phyloP scores from a whole-genome alignment of 2,329 filamentous ascomycete genomes.

The Talaromyces marneffei region DNA sequence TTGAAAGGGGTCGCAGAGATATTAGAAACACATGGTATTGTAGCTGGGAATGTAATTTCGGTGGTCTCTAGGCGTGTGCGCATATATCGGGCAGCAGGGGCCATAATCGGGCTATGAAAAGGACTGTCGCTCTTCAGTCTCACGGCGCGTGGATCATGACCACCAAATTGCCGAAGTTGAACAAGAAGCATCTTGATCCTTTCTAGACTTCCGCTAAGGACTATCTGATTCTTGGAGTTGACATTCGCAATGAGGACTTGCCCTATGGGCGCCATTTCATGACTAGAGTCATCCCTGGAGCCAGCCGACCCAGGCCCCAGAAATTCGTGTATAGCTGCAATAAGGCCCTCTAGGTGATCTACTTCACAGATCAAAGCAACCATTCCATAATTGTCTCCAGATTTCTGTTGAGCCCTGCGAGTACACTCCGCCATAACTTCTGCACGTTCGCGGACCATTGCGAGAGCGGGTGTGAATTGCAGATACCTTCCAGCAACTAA shows the following conservation, averaged over 20 bases:
- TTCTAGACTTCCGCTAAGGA: constrained; percentile 79
- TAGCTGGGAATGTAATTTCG: constrained; percentile 67
- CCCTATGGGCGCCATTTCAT: constrained; percentile 68
- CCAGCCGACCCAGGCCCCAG: constrained; percentile 63
- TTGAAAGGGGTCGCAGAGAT: constrained; percentile 73
- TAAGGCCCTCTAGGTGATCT: constrained; percentile 62
- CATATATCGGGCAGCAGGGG: constrained; percentile 72
- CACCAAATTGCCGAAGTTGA: constrained; percentile 81
- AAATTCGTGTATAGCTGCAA: constrained; percentile 72
- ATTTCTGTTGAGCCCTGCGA: constrained; percentile 55
- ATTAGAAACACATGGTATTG: constrained; percentile 77
- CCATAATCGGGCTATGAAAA: constrained; percentile 90
- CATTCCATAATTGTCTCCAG: constrained; percentile 87
- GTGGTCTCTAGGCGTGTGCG: constrained; percentile 58
- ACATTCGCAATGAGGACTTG: constrained; percentile 89
- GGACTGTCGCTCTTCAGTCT: constrained; percentile 80
- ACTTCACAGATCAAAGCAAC: constrained; percentile 86
- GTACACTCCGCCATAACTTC: constrained; percentile 79
- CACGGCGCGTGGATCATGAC: constrained; percentile 85
- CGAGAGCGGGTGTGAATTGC: constrained; percentile 68
- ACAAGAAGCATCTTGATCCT: constrained; percentile 74
- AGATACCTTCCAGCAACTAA: constrained; percentile 80
- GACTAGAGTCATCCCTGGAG: constrained; percentile 60
- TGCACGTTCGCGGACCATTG: constrained; percentile 69
- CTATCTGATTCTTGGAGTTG: constrained; percentile 95